Base-by-base conservation (phyloP, 345 rosid species). In the Gossypium rotundifolium region DNA sequence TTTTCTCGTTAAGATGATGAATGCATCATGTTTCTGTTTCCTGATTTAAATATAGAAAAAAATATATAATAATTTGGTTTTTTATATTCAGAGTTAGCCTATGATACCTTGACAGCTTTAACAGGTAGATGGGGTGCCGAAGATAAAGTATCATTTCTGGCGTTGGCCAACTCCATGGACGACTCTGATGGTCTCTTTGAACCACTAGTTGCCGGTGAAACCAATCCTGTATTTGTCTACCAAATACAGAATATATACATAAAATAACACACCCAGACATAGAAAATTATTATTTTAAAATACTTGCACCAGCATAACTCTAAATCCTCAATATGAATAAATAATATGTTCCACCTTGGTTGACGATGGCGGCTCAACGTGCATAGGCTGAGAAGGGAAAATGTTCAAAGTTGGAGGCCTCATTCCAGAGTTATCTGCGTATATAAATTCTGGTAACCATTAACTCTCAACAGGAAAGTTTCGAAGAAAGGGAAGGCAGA, bases 341-440 rank as follows among this genome's bases (percentile, higher is more conserved):
- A 48, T n/a, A 4, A 55, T 49, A 38, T 67, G 71, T 79, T 59
- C 4, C 44, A 76, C 82, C 81, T 68, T 86, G 22, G 80, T 82
- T 38, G 83, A 59, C 42, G 91, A 81, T 73, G 82, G 71, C 42
- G 92, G 93, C 57, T 87, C 93, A 66, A 79, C 87, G 77, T 91
- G 97, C 98, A 93, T 93, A 62, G 99, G 99, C 72, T 90, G 96
- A 59, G 99, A 93, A 40, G 99, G 99, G 81, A 96, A 96, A 77
- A 96, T 96, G 87, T 91, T 93, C 58, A 93, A 86, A 76, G 96
- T 96, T 73, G 98, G 96, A 79, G 99, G 99, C 75, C 93, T 89
- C 94, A 91, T 91, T 67, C 82, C 91, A 73, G 88, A 74, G 80
- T 78, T 84, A 74, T 89, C 94, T 91, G 95, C 85, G 72, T 38